Evolutionary conservation across 176 grass and related monocot species (phyloP).

Genomic region (Neostapfia colusana): DNA sequence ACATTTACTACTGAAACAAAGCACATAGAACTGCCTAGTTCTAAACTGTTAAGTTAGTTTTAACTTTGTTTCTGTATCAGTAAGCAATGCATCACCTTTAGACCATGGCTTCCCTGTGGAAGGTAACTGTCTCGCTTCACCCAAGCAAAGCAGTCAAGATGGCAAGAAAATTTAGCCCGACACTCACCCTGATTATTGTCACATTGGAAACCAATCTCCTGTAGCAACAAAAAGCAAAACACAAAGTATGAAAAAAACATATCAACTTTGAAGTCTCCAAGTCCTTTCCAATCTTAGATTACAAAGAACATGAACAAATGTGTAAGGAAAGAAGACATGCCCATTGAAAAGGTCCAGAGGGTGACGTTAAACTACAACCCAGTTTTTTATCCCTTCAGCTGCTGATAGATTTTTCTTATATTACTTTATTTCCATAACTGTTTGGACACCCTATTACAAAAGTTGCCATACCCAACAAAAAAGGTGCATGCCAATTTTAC

Average conservation of each 20-base stretch:
- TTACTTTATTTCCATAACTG: slow-evolving; percentile 19
- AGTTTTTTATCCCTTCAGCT: slow-evolving; percentile 14
- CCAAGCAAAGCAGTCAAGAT: slow-evolving; percentile 99
- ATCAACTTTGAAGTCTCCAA: not conserved
- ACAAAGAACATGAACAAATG: slow-evolving; percentile 19
- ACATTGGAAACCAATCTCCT: slow-evolving; percentile 97
- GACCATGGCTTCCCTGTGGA: slow-evolving; percentile 97
- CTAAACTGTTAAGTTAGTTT: not conserved
- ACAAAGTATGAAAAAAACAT: slow-evolving; percentile 27
- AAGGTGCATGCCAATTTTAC: not conserved
- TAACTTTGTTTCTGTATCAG: slow-evolving; percentile 19
- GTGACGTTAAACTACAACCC: not conserved
- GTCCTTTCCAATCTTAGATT: slow-evolving; percentile 9
- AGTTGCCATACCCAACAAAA: not conserved
- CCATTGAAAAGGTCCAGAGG: not conserved
- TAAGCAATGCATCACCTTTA: slow-evolving; percentile 70
- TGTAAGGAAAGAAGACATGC: not conserved
- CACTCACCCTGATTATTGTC: slow-evolving; percentile 92
- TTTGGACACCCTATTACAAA: slow-evolving; percentile 17
- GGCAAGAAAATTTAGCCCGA: slow-evolving; percentile 96
- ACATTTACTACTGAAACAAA: slow-evolving; percentile 16
- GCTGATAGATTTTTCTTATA: not conserved
- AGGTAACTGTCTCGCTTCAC: slow-evolving; percentile 99
- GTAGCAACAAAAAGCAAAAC: slow-evolving; percentile 39
- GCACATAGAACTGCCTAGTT: not conserved